Evolutionary conservation across 2,329 filamentous ascomycete species (phyloP).

Genomic region (Nakataea oryzae): DNA sequence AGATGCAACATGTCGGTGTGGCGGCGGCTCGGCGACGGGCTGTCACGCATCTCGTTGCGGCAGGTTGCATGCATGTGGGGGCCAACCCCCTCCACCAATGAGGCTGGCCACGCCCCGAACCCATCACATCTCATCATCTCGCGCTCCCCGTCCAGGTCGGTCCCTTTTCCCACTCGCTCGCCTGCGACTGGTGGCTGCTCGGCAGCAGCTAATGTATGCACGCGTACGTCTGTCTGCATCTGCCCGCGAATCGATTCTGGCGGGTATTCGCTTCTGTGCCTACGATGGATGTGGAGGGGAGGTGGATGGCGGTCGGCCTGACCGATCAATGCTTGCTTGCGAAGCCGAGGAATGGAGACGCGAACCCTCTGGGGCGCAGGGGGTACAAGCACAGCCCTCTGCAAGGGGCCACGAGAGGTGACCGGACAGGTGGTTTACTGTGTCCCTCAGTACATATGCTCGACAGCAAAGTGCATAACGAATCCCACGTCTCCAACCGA

Average conservation of each 20-base stretch:
- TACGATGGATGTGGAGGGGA: no score
- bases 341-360: neutral
- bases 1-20: neutral
- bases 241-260: no score
- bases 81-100: neutral
- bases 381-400: neutral
- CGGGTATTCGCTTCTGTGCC: neutral
- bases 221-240: neutral
- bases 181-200: neutral
- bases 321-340: neutral
- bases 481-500: no score
- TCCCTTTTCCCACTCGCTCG: neutral
- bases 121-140: neutral
- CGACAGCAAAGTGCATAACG: no score
- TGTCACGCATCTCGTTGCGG: neutral
- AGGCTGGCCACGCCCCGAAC: neutral
- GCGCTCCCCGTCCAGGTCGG: neutral
- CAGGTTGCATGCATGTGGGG: neutral
- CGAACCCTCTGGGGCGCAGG: no score
- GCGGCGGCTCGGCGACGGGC: neutral
- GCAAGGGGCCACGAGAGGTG: neutral
- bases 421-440: neutral
- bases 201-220: neutral
- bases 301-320: no score
- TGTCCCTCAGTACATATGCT: no score